Evolutionary conservation across 768 basidiomycete species (phyloP), one percentile per base, ranked within the genome.

Genomic region (Boletus coccyginus): DNA sequence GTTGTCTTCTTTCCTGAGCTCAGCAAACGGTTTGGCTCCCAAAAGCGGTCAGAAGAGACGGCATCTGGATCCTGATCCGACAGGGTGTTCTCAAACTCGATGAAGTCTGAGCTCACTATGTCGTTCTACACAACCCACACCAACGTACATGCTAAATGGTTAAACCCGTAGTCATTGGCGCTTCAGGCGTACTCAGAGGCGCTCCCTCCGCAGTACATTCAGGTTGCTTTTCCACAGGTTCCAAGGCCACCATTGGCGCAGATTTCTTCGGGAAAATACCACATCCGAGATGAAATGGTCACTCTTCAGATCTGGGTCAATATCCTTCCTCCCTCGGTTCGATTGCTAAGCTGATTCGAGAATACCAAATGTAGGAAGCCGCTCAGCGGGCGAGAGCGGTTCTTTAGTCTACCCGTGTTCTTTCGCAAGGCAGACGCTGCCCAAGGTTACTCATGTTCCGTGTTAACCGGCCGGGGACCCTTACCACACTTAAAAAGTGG

Each of bases 161-260:
- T 67, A 94, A 94, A 72, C 77, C 92, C 53, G 88, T 91, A 36
- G 81, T 94, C 44, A 84, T 94, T 55, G 91, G 92, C 32, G 78
- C 86, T 50, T 88, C 88, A 9, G 88, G 89, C 81, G 88, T n/a
- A 80, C 80, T 66, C 85, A 88, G 80, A 88, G 86, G 62, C 62
- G 79, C 73, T 40, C 29, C 11, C 31, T 51, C n/a, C 39, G 31
- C 62, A 92, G 85, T 94, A 88, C 67, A 84, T 61, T 85, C 87
- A 12, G 83, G 85, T 27, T 81, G 80, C 13, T 94, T 93, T 70
- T 84, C 87, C 5, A 82, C 80, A 4, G 83, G 84, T 11, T 94
- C 94, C 70, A 78, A 89, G 46, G 87, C 92, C 1, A 94, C 92
- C 3, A 93, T 95, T 41, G 92, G 92, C 19, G 85, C 88, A n/a